Conservation (phyloP, 225 moss, liverwort and hornwort species). For the Bryoerythrophyllum caledonicum region DNA sequence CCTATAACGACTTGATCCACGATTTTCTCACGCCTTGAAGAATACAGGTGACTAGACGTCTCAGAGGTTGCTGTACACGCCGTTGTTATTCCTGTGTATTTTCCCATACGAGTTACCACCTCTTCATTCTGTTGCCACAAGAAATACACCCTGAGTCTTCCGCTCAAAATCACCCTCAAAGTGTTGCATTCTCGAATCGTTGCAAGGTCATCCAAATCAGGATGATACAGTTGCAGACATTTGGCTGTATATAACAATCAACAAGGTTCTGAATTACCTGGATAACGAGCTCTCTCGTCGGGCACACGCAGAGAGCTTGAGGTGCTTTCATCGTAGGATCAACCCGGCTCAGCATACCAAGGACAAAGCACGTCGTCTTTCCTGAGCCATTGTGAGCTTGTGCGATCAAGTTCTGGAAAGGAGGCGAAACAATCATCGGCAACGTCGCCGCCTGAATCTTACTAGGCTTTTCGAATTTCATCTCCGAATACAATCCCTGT, state of each 20-base stretch:
- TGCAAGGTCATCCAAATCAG: no score
- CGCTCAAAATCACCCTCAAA: no score
- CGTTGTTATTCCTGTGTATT: conserved; percentile 83
- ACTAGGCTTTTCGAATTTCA: conserved; percentile 97
- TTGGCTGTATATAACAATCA: no score
- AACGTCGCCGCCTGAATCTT: conserved; percentile 93
- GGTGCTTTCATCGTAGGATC: conserved; percentile 78
- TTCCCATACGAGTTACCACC: conserved; percentile 88
- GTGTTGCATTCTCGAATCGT: no score
- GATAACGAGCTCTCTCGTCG: conserved; percentile 90
- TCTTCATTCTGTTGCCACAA: conserved; percentile 61
- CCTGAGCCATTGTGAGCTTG: conserved; percentile 99
- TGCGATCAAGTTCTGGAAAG: conserved; percentile 84
- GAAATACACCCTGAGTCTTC: no score
- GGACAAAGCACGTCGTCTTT: conserved; percentile 93
- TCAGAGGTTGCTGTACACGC: conserved; percentile 76
- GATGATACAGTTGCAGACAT: no score
- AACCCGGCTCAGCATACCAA: conserved; percentile 93
- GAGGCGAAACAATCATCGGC: conserved; percentile 85
- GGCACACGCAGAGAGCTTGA: conserved; percentile 95
- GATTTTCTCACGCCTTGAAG: conserved; percentile 68
- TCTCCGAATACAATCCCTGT: conserved; percentile 88
- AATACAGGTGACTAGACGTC: conserved; percentile 38
- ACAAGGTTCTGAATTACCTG: no score
- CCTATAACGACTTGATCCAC: conserved; percentile 91